phyloP scores from a whole-genome alignment of 306 rosid species.

The Casuarina equisetifolia region DNA sequence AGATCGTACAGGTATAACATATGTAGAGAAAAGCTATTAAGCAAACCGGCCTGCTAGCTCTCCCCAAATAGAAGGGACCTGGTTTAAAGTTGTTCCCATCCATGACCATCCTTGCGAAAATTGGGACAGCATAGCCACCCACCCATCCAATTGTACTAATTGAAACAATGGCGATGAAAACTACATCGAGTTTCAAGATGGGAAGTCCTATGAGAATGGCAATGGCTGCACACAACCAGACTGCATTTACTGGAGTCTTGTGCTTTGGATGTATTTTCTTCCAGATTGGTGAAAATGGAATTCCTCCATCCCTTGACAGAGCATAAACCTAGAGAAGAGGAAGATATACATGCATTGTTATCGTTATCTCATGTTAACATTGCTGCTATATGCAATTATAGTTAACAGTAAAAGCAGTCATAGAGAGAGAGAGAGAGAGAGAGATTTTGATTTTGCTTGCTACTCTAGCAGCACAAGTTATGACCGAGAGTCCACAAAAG shows the following conservation, averaged over 20 bases:
- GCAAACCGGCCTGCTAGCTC: conserved; percentile 7
- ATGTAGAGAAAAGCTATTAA: background rate
- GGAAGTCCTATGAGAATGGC: background rate
- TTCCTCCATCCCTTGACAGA: conserved; percentile 7
- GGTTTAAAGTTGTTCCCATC: conserved; percentile 3
- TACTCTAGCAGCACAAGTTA: conserved; percentile 1
- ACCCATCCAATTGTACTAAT: conserved; percentile 10
- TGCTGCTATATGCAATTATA: too few relatives aligned
- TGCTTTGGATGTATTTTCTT: background rate
- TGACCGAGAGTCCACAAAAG: conserved; percentile 4
- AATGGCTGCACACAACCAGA: conserved; percentile 1
- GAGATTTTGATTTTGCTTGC: background rate
- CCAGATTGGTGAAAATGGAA: conserved; percentile 5
- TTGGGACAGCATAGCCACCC: conserved; percentile 6
- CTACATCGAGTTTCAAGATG: conserved; percentile 6
- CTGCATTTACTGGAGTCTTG: conserved; percentile 5
- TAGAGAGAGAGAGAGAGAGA: background rate
- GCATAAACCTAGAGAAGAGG: background rate
- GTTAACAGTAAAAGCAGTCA: too few relatives aligned
- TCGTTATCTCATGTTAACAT: background rate
- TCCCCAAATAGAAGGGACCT: conserved; percentile 15
- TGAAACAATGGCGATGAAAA: conserved; percentile 6
- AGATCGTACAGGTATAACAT: background rate
- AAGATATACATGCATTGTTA: background rate
- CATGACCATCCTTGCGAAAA: conserved; percentile 7